Evolutionary conservation across 2,329 filamentous ascomycete genomes (phyloP), one percentile per base, ranked within the genome.

Genomic region (Periconia sp.): DNA sequence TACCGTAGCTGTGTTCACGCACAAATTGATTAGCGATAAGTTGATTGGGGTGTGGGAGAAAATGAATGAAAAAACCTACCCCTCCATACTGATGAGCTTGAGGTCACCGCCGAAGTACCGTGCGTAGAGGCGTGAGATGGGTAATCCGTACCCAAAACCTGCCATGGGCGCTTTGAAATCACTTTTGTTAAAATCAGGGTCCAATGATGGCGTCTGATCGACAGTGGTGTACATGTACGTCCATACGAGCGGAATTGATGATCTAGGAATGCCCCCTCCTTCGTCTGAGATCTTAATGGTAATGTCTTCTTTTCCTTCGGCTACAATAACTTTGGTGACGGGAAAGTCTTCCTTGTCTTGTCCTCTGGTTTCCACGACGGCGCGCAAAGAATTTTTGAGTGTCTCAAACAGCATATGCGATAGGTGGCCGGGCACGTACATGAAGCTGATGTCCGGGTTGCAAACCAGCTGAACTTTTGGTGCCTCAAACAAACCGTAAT

Each of bases 151-250:
- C n/a, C 94, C 94, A 70, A 97, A 99, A 2, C 94, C 94, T 57
- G 94, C 94, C 94, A 99, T 97, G 1, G 94, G 94, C 13, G 94
- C 94, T 76, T 99, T 97, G 81, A 99, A 99, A 74, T 99, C 94
- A 77, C 88, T 96, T 79, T 97, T 96, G 76, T 99, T 93, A 74
- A 97, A 99, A 73, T 97, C 93, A 0, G 94, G 94, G 70, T 99
- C 94, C 58, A 99, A 79, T 70, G 87, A 96, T 14, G 94, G 94
- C 19, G 94, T 97, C 64, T 92, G 87, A 74, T 97, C 94, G 60
- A 99, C 94, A 2, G 94, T 99, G 35, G 94, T 99, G 75, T 99
- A 99, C 94, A 97, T 99, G 75, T 99, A 99, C 13, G 94, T 99
- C 94, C 94, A 99, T n/a, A 97, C 94, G 14, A 99, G 82, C 6